phyloP scores from a whole-genome alignment of 2,329 filamentous ascomycete species.

The Fusarium beomiforme region DNA sequence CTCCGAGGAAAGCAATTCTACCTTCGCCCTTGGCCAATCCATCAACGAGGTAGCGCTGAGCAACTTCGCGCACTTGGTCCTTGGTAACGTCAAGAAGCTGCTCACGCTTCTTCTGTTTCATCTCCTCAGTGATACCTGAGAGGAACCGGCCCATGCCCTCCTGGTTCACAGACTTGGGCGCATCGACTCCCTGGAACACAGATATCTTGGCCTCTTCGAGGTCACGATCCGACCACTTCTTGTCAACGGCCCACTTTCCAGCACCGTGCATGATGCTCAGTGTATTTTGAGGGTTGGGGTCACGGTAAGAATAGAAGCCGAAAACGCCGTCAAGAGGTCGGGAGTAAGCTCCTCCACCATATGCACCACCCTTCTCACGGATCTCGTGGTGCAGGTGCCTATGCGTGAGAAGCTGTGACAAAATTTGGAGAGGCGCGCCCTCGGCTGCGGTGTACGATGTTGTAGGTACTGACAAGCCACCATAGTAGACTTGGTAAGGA shows the following conservation, averaged over 20 bases:
- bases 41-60: conserved; percentile 83
- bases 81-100: conserved; percentile 86
- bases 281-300: conserved; percentile 92
- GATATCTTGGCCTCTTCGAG: conserved; percentile 96
- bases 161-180: conserved; percentile 84
- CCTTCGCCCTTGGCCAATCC: conserved; percentile 67
- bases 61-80: conserved; percentile 81
- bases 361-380: conserved; percentile 95
- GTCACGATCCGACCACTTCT: conserved; percentile 83
- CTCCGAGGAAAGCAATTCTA: conserved; percentile 79
- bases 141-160: conserved; percentile 90
- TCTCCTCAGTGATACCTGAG: conserved; percentile 84
- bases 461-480: conserved; percentile 82
- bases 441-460: conserved; percentile 81
- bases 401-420: conserved; percentile 92
- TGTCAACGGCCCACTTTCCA: conserved; percentile 84
- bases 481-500: conserved; percentile 97
- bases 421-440: conserved; percentile 84
- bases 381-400: conserved; percentile 98
- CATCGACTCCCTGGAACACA: conserved; percentile 92
- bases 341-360: conserved; percentile 90
- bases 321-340: conserved; percentile 85
- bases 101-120: conserved; percentile 86
- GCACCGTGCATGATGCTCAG: conserved; percentile 85
- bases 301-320: conserved; percentile 95